Evolutionary conservation across 2,329 filamentous ascomycete species (phyloP).

Genomic region (Pestalotiopsis sp.): DNA sequence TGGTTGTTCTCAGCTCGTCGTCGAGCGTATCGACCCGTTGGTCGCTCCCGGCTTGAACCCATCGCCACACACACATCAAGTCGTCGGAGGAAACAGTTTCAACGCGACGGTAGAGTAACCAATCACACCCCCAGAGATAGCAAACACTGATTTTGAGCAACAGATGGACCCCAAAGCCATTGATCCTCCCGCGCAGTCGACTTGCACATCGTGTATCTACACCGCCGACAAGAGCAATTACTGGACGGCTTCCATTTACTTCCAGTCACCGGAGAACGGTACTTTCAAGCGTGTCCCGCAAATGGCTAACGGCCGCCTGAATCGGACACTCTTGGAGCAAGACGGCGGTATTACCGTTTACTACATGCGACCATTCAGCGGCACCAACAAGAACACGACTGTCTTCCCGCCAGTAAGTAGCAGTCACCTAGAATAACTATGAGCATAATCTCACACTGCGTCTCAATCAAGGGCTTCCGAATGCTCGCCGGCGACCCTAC

Average conservation of each 20-base stretch:
- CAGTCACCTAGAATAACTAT: too few relatives aligned
- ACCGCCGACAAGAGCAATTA: conserved; percentile 36
- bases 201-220: conserved; percentile 34
- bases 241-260: conserved; percentile 35
- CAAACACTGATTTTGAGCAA: neutral
- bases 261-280: conserved; percentile 31
- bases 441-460: neutral
- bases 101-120: conserved; percentile 23
- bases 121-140: too few relatives aligned
- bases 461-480: conserved; percentile 28
- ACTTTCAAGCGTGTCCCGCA: conserved; percentile 34
- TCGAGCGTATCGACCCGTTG: conserved; percentile 15
- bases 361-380: conserved; percentile 28
- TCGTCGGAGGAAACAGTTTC: conserved; percentile 35
- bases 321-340: conserved; percentile 20
- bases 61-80: conserved; percentile 50
- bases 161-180: conserved; percentile 22
- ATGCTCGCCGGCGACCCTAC: conserved; percentile 31
- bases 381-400: conserved; percentile 29
- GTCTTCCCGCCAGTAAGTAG: conserved; percentile 28
- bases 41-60: conserved; percentile 39
- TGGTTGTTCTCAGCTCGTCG: conserved; percentile 8
- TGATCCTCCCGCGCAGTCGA: conserved; percentile 29
- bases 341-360: conserved; percentile 34
- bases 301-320: conserved; percentile 32